A percentile compares a stretch with the other conserved stretches of the same genome.
Evolutionary conservation across 2,329 filamentous ascomycete genomes (phyloP).

Genomic region (Tympanopsis confertula): DNA sequence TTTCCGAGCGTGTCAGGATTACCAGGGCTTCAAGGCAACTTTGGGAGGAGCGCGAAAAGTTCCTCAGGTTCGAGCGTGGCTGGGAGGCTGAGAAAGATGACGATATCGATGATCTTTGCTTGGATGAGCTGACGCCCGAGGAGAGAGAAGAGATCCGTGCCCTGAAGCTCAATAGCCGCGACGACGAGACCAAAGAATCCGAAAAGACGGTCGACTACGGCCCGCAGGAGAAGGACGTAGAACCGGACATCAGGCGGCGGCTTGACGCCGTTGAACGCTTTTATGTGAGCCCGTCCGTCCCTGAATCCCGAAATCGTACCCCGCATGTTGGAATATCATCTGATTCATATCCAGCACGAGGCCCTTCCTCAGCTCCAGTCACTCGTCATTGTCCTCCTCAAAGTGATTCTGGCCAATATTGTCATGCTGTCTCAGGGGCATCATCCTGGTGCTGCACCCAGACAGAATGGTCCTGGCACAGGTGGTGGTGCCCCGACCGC

Average conservation of each 20-base stretch:
- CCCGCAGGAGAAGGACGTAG: conserved; percentile 31
- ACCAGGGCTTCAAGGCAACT: conserved; percentile 83
- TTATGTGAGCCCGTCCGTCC: conserved; percentile 55
- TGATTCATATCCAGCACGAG: conserved; percentile 40
- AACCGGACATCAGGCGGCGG: conserved; percentile 47
- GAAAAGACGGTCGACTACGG: conserved; percentile 34
- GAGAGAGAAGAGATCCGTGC: conserved; percentile 28
- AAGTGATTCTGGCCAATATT: conserved; percentile 76
- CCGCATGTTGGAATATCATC: neutral
- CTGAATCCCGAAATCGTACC: neutral
- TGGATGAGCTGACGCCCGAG: conserved; percentile 28
- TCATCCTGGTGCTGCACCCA: conserved; percentile 8
- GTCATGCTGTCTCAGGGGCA: conserved; percentile 25
- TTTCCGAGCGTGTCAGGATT: conserved; percentile 81
- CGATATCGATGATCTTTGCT: conserved; percentile 25
- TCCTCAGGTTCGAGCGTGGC: conserved; percentile 82
- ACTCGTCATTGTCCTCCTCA: conserved; percentile 81
- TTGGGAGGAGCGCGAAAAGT: conserved; percentile 86
- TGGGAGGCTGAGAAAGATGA: conserved; percentile 54
- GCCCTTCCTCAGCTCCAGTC: conserved; percentile 82
- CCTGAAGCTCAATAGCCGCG: conserved; percentile 12
- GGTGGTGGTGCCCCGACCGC: conserved; percentile 20
- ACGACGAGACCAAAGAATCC: conserved; percentile 22
- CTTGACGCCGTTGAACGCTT: conserved; percentile 68
- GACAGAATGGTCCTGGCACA: conserved; percentile 20